Evolutionary conservation across 2,329 filamentous ascomycete species (phyloP).

Genomic region (Aspergillus tubingensis): DNA sequence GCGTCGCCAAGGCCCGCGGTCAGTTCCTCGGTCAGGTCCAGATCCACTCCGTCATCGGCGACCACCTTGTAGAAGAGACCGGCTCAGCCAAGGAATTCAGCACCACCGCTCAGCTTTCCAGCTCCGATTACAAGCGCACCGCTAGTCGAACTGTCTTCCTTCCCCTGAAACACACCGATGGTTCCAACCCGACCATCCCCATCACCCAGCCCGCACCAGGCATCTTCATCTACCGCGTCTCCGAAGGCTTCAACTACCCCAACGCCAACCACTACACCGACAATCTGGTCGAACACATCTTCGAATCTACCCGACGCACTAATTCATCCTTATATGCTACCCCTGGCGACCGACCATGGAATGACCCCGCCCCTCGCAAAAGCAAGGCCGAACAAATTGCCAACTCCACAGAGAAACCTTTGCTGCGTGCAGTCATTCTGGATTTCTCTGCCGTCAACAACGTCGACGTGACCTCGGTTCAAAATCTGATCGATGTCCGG

Average conservation of each 20-base stretch:
- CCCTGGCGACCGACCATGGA: constrained; percentile 84
- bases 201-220: constrained; percentile 82
- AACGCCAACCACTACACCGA: constrained; percentile 90
- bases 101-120: constrained; percentile 21
- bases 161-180: constrained; percentile 83
- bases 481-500: constrained; percentile 87
- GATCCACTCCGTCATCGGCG: constrained; percentile 79
- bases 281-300: constrained; percentile 69
- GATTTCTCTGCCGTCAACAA: constrained; percentile 94
- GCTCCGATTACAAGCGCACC: constrained; percentile 46
- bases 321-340: constrained; percentile 69
- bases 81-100: constrained; percentile 63
- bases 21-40: constrained; percentile 80
- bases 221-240: constrained; percentile 92
- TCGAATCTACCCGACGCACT: constrained; percentile 72
- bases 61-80: constrained; percentile 66
- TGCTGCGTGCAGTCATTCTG: constrained; percentile 80
- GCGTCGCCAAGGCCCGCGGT: constrained; percentile 78
- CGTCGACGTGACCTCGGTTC: constrained; percentile 86
- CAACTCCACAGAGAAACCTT: constrained; percentile 58
- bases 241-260: constrained; percentile 94
- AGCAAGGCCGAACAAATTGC: constrained; percentile 42
- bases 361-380: constrained; percentile 76
- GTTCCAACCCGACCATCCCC: constrained; percentile 80
- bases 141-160: constrained; percentile 77